A percentile compares a stretch with the other conserved stretches of the same genome.
These are phyloP conservation scores for Pestalotiopsis sp. DNA, from an alignment of 2,329 filamentous ascomycete genomes.

Conservation along the genomic window DNA sequence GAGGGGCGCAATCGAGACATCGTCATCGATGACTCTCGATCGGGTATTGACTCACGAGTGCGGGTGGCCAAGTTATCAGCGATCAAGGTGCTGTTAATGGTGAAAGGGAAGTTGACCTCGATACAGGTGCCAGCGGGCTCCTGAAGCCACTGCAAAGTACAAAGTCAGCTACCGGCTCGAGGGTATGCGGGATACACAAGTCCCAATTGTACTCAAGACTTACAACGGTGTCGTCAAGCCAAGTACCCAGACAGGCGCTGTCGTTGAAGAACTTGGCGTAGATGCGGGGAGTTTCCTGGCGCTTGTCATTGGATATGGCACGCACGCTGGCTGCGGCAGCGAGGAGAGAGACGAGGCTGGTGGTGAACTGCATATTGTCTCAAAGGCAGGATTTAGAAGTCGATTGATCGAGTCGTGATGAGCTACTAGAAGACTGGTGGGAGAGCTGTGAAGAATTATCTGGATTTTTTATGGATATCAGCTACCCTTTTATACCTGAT, in stretches of 20 bases:
- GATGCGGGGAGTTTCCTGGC: slow-evolving; percentile 13
- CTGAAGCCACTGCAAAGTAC: slow-evolving; percentile 6
- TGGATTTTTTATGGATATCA: neutral
- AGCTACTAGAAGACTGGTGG: slow-evolving; percentile 21
- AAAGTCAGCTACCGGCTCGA: neutral
- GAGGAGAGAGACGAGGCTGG: slow-evolving; percentile 6
- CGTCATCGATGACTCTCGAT: neutral
- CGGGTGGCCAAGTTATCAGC: slow-evolving; percentile 13
- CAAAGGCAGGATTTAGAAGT: neutral
- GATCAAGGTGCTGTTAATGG: slow-evolving; percentile 12
- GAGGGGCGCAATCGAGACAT: neutral
- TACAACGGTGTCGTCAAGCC: slow-evolving; percentile 15
- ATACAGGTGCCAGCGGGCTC: slow-evolving; percentile 7
- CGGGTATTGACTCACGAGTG: slow-evolving; percentile 5
- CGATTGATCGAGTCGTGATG: slow-evolving; percentile 1
- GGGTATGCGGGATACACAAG: neutral
- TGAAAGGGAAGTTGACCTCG: slow-evolving; percentile 7
- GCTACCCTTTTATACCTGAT: slow-evolving; percentile 11
- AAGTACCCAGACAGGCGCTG: slow-evolving; percentile 12
- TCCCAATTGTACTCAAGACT: neutral
- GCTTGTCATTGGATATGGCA: neutral
- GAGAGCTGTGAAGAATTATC: slow-evolving; percentile 21
- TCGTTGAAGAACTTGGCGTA: slow-evolving; percentile 15
- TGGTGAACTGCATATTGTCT: slow-evolving; percentile 13
- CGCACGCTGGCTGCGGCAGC: slow-evolving; percentile 7